A percentile compares a stretch with the other conserved stretches of the same genome.
Conservation (phyloP, 192 early-diverging fungal species). For the Coemansia erecta region DNA sequence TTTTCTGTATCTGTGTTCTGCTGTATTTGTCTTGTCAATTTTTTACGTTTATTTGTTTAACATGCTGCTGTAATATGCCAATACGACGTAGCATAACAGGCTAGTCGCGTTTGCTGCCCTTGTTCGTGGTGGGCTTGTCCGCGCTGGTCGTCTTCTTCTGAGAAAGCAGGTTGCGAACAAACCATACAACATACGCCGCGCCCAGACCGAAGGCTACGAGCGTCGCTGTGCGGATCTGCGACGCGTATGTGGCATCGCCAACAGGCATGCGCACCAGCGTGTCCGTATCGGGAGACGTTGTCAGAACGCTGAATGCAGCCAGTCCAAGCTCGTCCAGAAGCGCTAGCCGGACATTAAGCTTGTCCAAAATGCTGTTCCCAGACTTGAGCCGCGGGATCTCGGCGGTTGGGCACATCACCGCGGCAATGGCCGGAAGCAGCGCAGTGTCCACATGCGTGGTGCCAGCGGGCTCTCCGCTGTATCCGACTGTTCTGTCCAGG, state of each 20-base stretch:
- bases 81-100: background rate
- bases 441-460: slow-evolving; percentile 31
- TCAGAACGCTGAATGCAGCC: slow-evolving; percentile 13
- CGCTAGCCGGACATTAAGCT: slow-evolving; percentile 19
- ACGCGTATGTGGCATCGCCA: slow-evolving; percentile 10
- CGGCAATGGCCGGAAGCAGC: slow-evolving; percentile 32
- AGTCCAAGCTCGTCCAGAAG: slow-evolving; percentile 45
- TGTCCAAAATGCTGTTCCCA: slow-evolving; percentile 6
- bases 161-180: background rate
- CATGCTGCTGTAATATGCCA: background rate
- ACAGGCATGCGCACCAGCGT: slow-evolving; percentile 42
- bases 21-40: slow-evolving; percentile 2
- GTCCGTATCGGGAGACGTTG: slow-evolving; percentile 30
- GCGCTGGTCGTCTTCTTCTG: no score
- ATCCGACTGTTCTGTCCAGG: slow-evolving; percentile 23
- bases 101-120: background rate
- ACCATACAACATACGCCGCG: background rate
- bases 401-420: slow-evolving; percentile 22
- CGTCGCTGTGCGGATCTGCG: slow-evolving; percentile 23
- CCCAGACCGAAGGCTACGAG: slow-evolving; percentile 28
- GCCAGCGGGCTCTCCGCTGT: slow-evolving; percentile 31
- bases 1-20: slow-evolving; percentile 1
- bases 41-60: slow-evolving; percentile 1
- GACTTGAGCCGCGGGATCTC: background rate
- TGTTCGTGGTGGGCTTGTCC: background rate